Evolutionary conservation across 352 stramenopile species (phyloP), one percentile per base, ranked within the genome.

Genomic region (Bremia lactucae): DNA sequence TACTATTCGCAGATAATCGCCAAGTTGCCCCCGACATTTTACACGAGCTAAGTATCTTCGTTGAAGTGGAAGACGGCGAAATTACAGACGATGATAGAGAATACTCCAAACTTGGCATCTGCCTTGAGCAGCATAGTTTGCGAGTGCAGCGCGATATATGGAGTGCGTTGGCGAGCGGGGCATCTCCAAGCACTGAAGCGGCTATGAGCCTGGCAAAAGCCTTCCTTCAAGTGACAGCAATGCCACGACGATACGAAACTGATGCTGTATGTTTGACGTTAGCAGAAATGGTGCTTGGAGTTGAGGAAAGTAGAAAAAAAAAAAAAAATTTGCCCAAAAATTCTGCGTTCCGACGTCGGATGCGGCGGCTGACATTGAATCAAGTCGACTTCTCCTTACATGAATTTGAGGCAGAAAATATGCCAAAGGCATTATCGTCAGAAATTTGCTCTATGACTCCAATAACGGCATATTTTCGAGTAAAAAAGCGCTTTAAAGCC

Each of bases 121-220:
- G 54, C 6, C 51, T 87, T 23, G 69, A 87, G 31, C 42, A 62
- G 19, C 34, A 79, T 25, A 31, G 55, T 6, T 20, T 73, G 16
- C 18, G 39, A 14, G 60, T 58, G 3, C 74, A 87, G 41, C 69
- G 74, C 0, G 65, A 80, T 23, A 51, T 82, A 15, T 87, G 69
- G 72, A 81, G 69, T 29, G 67, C 68, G 22, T 46, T 84, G 18
- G 60, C 62, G 8, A 68, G 57, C 20, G 28, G 42, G 21, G 55
- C 47, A 15, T 52, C 45, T 31, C 40, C 41, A 0, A 35, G 20
- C n/a, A 16, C 44, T 33, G 24, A 36, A 4, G 45, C n/a, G 10
- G 42, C 33, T 19, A 43, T 40, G 36, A 20, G 14, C 14, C 37
- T 72, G 22, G 62, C 55, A 15, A 41, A 40, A 20, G 39, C 41